Percentiles rank a stretch among this genome's conserved stretches.
phyloP scores from a whole-genome alignment of 2,329 filamentous ascomycete species.

The Aspergillus fijiensis region DNA sequence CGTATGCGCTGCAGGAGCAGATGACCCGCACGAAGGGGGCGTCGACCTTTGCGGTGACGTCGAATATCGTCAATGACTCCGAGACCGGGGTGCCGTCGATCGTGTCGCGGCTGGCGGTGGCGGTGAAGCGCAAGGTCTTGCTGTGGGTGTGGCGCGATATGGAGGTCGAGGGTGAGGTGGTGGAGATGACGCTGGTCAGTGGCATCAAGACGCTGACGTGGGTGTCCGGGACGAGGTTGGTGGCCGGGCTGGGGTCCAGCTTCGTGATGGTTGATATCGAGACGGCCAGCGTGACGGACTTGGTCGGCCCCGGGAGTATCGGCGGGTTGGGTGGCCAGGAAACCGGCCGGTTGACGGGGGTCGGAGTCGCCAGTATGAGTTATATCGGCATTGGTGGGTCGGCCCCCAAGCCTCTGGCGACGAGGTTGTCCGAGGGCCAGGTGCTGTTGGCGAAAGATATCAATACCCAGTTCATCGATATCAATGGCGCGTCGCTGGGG shows the following conservation, averaged over 20 bases:
- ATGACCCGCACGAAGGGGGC: constrained; percentile 84
- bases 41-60: constrained; percentile 85
- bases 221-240: constrained; percentile 80
- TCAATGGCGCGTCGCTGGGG: constrained; percentile 75
- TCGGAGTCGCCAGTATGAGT: constrained; percentile 84
- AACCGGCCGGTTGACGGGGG: constrained; percentile 74
- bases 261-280: constrained; percentile 87
- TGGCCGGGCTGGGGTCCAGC: constrained; percentile 86
- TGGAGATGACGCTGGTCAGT: constrained; percentile 77
- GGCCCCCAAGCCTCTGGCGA: constrained; percentile 84
- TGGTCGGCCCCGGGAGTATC: constrained; percentile 72
- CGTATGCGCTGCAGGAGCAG: constrained; percentile 77
- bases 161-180: constrained; percentile 71
- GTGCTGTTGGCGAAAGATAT: constrained; percentile 96
- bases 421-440: constrained; percentile 77
- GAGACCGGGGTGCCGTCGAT: constrained; percentile 88
- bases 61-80: constrained; percentile 88
- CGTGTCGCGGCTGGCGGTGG: constrained; percentile 85
- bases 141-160: constrained; percentile 97
- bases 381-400: constrained; percentile 94
- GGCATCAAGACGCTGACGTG: constrained; percentile 87
- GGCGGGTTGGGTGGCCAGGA: constrained; percentile 65
- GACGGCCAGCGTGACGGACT: constrained; percentile 70
- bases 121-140: constrained; percentile 84
- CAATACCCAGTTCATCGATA: constrained; percentile 88